Evolutionary conservation across 495 filamentous ascomycete species (phyloP), one percentile per base, ranked within the genome.

Genomic region (Penicillium egyptiacum): DNA sequence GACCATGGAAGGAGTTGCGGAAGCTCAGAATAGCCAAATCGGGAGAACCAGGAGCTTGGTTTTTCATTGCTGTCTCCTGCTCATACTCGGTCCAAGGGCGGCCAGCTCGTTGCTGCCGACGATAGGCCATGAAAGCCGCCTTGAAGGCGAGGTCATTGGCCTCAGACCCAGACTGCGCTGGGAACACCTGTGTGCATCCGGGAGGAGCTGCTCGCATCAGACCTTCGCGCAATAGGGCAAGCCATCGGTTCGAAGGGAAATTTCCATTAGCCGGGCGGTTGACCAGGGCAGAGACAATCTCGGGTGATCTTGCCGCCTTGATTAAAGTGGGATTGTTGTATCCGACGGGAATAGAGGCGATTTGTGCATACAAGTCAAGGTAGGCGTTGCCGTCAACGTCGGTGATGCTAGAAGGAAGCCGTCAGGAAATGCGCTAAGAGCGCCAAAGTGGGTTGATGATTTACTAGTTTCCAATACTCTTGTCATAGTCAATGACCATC

Each of bases 61-160:
- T 95, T 56, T 81, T 70, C 90, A 95, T 95, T 57, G 81, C 72
- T 1, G 82, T 83, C 7, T 73, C 66, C 59, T 89, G 80, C 67
- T 95, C 90, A 53, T 86, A 82, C 9, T 79, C 72, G 17, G 88
- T 83, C 71, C 92, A 93, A 41, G 83, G 59, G 50, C 77, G 66
- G 26, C 88, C 89, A 51, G 89, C 90, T 43, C 90, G 85, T 67
- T 92, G 83, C 26, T 85, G 81, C 61, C 87, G 88, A 8, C 88
- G 83, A 39, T 85, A 84, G 81, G 84, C 93, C 85, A 95, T 95
- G 77, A 93, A 93, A 48, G 90, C 90, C 35, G 90, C 90, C 66
- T 95, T 95, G 78, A 88, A 95, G 31, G 90, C 91, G 4, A 88
- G 88, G 68, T 95, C 90, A 74, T 92, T 93, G 62, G 90, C 90